Evolutionary conservation across 352 stramenopile species (phyloP), one percentile per base, ranked within the genome.

Genomic region (Lagenidium giganteum): DNA sequence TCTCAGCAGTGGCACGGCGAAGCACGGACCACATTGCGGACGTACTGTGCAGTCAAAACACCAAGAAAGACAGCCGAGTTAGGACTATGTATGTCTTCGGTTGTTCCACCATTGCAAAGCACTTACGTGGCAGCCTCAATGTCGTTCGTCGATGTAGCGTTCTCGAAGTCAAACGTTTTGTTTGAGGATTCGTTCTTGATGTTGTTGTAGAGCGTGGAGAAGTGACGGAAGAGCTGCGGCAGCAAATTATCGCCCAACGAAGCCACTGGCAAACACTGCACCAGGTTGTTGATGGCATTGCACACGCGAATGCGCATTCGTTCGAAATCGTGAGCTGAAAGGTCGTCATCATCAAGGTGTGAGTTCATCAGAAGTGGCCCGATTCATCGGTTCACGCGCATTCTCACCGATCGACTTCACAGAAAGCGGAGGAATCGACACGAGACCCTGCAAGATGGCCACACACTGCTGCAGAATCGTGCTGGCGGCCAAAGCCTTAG

Each of bases 251-350:
- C 68, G 22, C 71, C 59, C 22, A 89, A 51, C 8, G 43, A 20
- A 7, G 9, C 32, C 8, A 13, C 32, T 7, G 70, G 64, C 25
- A 84, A 50, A 11, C 54, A 65, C 35, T 87, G 69, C 25, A 93
- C 36, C 37, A 92, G 63, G 52, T 94, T 94, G 57, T 86, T 94
- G 8, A 94, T 51, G 7, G 78, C 76, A 42, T 92, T 91, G 54
- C 63, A 78, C 11, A 81, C 72, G 37, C 83, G 83, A 39, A 88
- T 81, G 43, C 79, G 83, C 56, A 95, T 93, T 36, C 70, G 74
- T 39, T 79, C 68, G 31, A 95, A 92, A 52, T 93, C 80, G 9
- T 55, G 50, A 7, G 61, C 73, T 83, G 41, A 24, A 20, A 57
- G 11, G 35, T 33, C n/a, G 41, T 4, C 30, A 26, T 18, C 23